Evolutionary conservation across 306 rosid genomes (phyloP).

Genomic region (Abrus precatorius): DNA sequence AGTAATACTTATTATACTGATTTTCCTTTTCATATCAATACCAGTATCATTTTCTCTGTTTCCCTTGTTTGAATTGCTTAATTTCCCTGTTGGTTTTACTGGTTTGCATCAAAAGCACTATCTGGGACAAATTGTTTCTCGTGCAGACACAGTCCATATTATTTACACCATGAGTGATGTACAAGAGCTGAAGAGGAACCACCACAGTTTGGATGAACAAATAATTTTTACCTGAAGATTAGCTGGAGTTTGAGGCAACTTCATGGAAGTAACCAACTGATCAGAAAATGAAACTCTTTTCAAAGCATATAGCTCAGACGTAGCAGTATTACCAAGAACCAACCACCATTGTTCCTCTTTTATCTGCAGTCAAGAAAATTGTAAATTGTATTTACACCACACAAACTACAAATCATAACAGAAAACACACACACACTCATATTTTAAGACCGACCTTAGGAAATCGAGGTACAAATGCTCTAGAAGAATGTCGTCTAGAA

Average conservation of each 20-base stretch:
- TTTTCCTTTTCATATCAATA: no score
- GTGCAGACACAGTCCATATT: not conserved
- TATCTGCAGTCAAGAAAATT: conserved; percentile 58
- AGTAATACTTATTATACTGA: no score
- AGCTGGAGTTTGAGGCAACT: conserved; percentile 63
- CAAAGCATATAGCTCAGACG: conserved; percentile 78
- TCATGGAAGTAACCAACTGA: conserved; percentile 81
- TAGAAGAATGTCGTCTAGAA: conserved; percentile 66
- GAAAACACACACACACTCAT: not conserved
- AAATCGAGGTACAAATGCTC: conserved; percentile 89
- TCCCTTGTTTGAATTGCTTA: no score
- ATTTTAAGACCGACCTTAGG: conserved; percentile 71
- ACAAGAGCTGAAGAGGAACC: conserved; percentile 27
- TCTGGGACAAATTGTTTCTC: conserved; percentile 1
- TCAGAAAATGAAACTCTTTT: conserved; percentile 84
- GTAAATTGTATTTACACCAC: conserved; percentile 8
- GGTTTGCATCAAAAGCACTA: no score
- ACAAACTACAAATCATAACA: conserved; percentile 35
- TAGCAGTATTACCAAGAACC: conserved; percentile 82
- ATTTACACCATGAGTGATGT: not conserved
- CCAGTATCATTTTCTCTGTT: no score
- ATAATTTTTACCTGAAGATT: conserved; percentile 63
- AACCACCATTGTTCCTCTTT: conserved; percentile 99
- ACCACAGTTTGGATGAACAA: conserved; percentile 29
- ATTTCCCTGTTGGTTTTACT: no score